Percentiles rank a stretch among this genome's conserved stretches.
These are phyloP conservation scores for Neurospora sp. DNA, from an alignment of 495 filamentous ascomycete genomes.

Conservation along the genomic window DNA sequence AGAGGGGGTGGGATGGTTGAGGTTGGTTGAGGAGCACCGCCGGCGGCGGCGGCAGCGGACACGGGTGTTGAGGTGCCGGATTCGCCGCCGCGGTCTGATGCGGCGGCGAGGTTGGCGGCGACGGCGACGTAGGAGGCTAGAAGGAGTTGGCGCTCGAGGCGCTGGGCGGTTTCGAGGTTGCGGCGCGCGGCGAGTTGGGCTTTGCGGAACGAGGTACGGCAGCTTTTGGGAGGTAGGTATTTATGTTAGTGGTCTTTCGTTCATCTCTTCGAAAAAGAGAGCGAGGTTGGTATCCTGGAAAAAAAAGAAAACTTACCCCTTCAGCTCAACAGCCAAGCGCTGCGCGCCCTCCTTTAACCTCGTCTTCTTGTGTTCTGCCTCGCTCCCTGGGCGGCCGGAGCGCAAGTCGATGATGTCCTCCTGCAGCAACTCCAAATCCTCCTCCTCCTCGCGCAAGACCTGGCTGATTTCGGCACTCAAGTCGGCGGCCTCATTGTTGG, in stretches of 20 bases:
- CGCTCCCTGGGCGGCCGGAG: conserved; percentile 30
- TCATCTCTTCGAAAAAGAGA: no score
- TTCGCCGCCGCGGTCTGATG: conserved; percentile 12
- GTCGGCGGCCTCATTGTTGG: conserved; percentile 49
- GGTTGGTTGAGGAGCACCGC: neutral
- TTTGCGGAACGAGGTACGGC: conserved; percentile 65
- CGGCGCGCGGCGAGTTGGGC: conserved; percentile 77
- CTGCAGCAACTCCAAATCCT: conserved; percentile 71
- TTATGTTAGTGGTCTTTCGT: no score
- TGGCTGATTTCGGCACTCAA: conserved; percentile 75
- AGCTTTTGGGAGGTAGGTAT: conserved; percentile 32
- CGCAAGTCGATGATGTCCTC: conserved; percentile 68
- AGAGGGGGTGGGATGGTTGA: conserved; percentile 10
- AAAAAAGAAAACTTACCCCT: conserved; percentile 37
- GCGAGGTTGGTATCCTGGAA: no score
- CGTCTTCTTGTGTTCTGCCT: conserved; percentile 43
- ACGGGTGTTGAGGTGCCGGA: conserved; percentile 9
- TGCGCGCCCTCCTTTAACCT: conserved; percentile 53
- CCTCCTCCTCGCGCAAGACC: conserved; percentile 71
- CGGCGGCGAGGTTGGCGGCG: no score
- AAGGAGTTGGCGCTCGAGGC: conserved; percentile 67
- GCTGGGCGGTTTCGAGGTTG: conserved; percentile 59
- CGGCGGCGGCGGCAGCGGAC: neutral
- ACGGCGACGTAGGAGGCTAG: conserved; percentile 49
- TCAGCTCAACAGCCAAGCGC: conserved; percentile 57